A percentile compares a stretch with the other conserved stretches of the same genome.
Conservation (phyloP, 164 flowering plant genomes). For the Magnolia kwangsiensis region DNA sequence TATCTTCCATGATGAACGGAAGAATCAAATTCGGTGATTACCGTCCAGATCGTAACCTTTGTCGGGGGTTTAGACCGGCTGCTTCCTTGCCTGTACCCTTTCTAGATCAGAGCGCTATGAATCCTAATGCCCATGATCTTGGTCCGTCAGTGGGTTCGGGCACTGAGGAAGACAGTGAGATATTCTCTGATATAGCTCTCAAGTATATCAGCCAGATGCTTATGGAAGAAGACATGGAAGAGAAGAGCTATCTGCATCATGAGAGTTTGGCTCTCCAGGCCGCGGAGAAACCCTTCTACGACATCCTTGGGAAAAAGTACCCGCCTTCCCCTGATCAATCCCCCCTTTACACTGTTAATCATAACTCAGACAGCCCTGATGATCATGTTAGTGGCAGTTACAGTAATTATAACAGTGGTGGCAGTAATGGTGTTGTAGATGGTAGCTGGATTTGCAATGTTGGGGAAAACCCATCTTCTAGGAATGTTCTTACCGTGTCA, state of each 20-base stretch:
- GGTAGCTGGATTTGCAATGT: conserved; percentile 19
- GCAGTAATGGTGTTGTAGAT: conserved; percentile 13
- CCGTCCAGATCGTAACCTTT: conserved; percentile 14
- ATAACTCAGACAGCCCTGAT: conserved; percentile 21
- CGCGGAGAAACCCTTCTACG: conserved; percentile 76
- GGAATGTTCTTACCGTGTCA: conserved; percentile 5
- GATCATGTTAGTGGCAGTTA: conserved; percentile 2
- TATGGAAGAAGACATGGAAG: conserved; percentile 94
- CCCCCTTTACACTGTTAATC: conserved; percentile 20
- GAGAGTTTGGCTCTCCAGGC: conserved; percentile 81
- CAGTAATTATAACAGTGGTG: conserved; percentile 10
- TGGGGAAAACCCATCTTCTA: conserved; percentile 17
- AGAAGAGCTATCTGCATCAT: conserved; percentile 64
- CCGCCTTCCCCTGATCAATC: conserved; percentile 61
- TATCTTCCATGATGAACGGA: conserved; percentile 22
- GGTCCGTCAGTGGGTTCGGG: conserved; percentile 13
- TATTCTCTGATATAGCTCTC: conserved; percentile 64
- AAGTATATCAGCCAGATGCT: conserved; percentile 72
- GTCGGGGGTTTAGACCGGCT: conserved; percentile 16
- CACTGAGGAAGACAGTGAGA: conserved; percentile 50
- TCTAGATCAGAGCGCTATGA: conserved; percentile 22
- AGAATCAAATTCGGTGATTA: conserved; percentile 18
- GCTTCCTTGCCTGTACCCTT: conserved; percentile 2
- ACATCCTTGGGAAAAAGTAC: conserved; percentile 63
- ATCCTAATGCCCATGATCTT: background rate